phyloP scores from a whole-genome alignment of 257 asterid genomes.

The Jacaranda mimosifolia region DNA sequence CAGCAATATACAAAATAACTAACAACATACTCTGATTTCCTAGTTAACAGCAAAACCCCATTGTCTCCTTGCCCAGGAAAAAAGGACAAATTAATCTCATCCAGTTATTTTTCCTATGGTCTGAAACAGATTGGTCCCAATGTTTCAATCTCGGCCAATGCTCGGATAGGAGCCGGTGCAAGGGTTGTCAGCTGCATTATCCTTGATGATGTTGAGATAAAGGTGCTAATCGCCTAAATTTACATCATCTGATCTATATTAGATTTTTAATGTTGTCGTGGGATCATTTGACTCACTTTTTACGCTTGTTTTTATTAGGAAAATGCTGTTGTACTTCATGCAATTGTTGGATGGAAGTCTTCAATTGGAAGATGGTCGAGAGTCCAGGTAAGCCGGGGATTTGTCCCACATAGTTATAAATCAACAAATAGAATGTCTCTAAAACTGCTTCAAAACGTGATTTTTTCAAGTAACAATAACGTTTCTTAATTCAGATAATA shows the following conservation, averaged over 20 bases:
- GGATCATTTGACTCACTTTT: conserved; percentile 1
- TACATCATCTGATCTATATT: background rate
- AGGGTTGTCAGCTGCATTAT: conserved; percentile 85
- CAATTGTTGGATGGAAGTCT: conserved; percentile 91
- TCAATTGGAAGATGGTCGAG: conserved; percentile 90
- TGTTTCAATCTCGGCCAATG: conserved; percentile 91
- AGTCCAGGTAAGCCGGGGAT: conserved; percentile 67
- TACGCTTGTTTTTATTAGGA: conserved; percentile 46
- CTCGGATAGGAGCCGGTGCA: conserved; percentile 84
- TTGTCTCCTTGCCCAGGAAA: no score
- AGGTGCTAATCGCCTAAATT: conserved; percentile 52
- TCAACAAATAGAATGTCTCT: no score
- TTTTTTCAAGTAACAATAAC: no score
- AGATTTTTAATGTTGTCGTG: conserved; percentile 1
- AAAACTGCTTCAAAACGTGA: no score
- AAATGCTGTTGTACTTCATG: conserved; percentile 75
- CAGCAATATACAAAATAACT: no score
- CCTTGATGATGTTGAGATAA: conserved; percentile 90
- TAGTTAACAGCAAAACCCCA: no score
- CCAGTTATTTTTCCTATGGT: conserved; percentile 22
- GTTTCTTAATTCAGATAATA: no score
- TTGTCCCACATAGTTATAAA: background rate
- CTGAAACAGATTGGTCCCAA: conserved; percentile 83
- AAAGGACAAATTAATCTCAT: background rate
- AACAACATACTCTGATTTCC: no score